A percentile compares a stretch with the other conserved stretches of the same genome.
Conservation (phyloP, 78 protist species). For the Goniomonas avonlea region DNA sequence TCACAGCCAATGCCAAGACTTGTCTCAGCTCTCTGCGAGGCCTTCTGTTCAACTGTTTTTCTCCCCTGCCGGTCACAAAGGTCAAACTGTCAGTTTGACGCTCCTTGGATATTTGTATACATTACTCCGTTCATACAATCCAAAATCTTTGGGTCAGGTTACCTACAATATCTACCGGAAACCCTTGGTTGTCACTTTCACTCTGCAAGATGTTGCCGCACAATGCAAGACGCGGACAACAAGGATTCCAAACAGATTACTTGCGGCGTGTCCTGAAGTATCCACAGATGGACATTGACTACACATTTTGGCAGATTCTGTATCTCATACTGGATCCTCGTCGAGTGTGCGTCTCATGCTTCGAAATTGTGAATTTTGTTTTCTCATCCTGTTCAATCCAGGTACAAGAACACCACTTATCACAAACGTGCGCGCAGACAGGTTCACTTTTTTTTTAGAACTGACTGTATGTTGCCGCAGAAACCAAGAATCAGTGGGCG, state of each 20-base stretch:
- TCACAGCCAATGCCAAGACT: no score
- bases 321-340: constrained; percentile 58
- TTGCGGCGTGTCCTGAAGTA: not conserved
- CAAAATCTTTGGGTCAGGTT: no score
- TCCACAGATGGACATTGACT: constrained; percentile 45
- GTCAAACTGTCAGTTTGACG: no score
- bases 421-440: not conserved
- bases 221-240: no score
- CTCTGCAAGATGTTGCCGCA: no score
- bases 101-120: no score
- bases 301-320: constrained; percentile 68
- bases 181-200: no score
- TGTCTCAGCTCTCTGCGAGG: no score
- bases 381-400: not conserved
- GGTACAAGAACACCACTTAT: not conserved
- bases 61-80: no score
- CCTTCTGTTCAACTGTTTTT: no score
- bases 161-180: no score
- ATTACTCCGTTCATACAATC: no score
- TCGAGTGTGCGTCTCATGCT: constrained; percentile 42
- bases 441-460: not conserved
- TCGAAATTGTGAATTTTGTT: not conserved
- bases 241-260: not conserved
- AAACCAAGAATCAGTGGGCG: constrained; percentile 88
- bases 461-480: not conserved